These are phyloP conservation scores for Trypanosoma theileri DNA, from an alignment of 208 protist species.

Conservation along the genomic window DNA sequence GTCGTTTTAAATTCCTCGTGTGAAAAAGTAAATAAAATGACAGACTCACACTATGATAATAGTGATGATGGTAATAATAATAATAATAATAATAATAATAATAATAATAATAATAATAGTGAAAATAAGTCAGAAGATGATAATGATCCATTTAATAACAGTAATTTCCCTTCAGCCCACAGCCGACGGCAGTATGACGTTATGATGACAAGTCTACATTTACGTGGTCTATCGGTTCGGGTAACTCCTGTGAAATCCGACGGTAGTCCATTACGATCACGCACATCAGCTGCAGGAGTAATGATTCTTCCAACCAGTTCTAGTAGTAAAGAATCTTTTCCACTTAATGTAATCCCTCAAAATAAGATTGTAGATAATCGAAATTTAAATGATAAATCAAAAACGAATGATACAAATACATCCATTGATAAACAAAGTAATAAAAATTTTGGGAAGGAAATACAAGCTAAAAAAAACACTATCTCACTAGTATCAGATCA, in stretches of 20 bases:
- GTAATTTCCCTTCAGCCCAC: constrained; percentile 19
- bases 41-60: not conserved
- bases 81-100: not conserved
- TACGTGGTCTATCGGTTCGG: not conserved
- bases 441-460: no score
- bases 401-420: no score
- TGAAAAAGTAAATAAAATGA: not conserved
- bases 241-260: not conserved
- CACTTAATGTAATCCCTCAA: no score
- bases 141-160: not conserved
- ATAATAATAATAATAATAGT: not conserved
- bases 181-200: constrained; percentile 30
- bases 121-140: not conserved
- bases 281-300: not conserved
- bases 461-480: no score
- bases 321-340: no score
- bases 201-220: constrained; percentile 29
- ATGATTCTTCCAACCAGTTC: no score
- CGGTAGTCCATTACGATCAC: not conserved
- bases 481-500: no score
- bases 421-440: no score
- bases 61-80: not conserved
- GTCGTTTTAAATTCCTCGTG: constrained; percentile 4
- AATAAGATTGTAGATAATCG: no score
- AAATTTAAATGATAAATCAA: no score